Evolutionary conservation across 768 basidiomycete genomes (phyloP), one percentile per base, ranked within the genome.

Genomic region (Amanita polypyramis): DNA sequence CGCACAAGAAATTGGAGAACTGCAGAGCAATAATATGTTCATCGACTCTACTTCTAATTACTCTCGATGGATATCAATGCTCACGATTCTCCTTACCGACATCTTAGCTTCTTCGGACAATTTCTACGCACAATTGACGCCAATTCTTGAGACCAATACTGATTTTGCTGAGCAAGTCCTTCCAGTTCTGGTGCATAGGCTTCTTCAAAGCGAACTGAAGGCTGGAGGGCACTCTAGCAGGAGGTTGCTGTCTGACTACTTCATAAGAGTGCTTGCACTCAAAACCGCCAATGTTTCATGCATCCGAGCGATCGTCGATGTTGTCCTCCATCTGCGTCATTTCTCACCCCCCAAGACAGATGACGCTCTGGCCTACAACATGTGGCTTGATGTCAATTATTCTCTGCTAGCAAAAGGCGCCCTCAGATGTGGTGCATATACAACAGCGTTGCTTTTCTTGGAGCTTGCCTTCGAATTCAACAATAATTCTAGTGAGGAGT

Each of bases 401-500:
- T 59, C 75, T 1, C 65, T 90, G 4, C 72, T 98, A 19, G 81
- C 84, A 8, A 68, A 68, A 52, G 83, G 78, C 30, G 87, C 94
- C 2, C 78, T 89, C 47, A 60, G 67, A 30, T 92, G 83, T 50
- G 87, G 86, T 0, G 80, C 88, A 6, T 96, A 88, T 60, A 91
- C 91, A 3, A 94, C 94, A 0, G 86, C 90, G 0, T 70, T 97
- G 19, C 70, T 98, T 21, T 95, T 94, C 60, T 68, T 96, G 29
- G 95, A 98, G 57, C 71, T 95, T 10, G 82, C 80, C 0, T 66
- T 68, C 19, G 82, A 90, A 49, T 66, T 75, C 51, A 41, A 56
- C 2, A 53, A 55, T 9, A 54, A 60, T 29, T 60, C 62, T 9
- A 45, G 54, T 23, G 52, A 57, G 15, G 62, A 64, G 5, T 58